A percentile compares a stretch with the other conserved stretches of the same genome.
Evolutionary conservation across 257 asterid genomes (phyloP).

Genomic region (Solanum megistacrolobum): DNA sequence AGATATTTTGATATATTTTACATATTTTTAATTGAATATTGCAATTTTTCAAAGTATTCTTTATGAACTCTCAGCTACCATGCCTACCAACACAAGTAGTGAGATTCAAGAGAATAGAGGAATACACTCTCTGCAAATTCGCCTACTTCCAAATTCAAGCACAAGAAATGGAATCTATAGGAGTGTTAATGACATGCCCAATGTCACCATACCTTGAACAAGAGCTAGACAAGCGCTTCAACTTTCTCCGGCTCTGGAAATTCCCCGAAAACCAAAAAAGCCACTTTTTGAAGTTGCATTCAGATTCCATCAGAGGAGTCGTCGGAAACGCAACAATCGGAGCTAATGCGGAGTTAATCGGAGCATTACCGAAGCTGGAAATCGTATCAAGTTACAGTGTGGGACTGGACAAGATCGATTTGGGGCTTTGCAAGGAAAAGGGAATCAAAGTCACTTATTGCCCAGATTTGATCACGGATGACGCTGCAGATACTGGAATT

Average conservation of each 20-base stretch:
- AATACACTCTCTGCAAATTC: not conserved
- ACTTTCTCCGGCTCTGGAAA: slow-evolving; percentile 57
- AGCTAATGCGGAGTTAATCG: slow-evolving; percentile 42
- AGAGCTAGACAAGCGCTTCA: slow-evolving; percentile 62
- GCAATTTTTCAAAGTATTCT: too few relatives aligned
- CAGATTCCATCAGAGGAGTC: slow-evolving; percentile 54
- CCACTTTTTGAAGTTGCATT: slow-evolving; percentile 36
- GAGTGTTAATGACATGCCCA: slow-evolving; percentile 57
- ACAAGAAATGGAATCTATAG: slow-evolving; percentile 39
- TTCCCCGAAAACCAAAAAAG: slow-evolving; percentile 21
- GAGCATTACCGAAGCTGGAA: slow-evolving; percentile 58
- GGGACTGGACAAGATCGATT: slow-evolving; percentile 74
- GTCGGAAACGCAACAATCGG: slow-evolving; percentile 49
- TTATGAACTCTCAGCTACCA: not conserved
- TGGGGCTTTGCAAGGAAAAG: slow-evolving; percentile 52
- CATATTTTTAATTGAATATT: too few relatives aligned
- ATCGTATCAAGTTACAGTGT: slow-evolving; percentile 65
- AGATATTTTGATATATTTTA: too few relatives aligned
- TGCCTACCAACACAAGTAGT: not conserved
- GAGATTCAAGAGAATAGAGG: not conserved
- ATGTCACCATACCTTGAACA: slow-evolving; percentile 48
- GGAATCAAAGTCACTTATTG: slow-evolving; percentile 78
- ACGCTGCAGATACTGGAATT: slow-evolving; percentile 81
- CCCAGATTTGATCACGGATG: slow-evolving; percentile 81
- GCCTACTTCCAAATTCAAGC: not conserved